phyloP scores from a whole-genome alignment of 208 protist genomes.

The Trypanosoma congolense region DNA sequence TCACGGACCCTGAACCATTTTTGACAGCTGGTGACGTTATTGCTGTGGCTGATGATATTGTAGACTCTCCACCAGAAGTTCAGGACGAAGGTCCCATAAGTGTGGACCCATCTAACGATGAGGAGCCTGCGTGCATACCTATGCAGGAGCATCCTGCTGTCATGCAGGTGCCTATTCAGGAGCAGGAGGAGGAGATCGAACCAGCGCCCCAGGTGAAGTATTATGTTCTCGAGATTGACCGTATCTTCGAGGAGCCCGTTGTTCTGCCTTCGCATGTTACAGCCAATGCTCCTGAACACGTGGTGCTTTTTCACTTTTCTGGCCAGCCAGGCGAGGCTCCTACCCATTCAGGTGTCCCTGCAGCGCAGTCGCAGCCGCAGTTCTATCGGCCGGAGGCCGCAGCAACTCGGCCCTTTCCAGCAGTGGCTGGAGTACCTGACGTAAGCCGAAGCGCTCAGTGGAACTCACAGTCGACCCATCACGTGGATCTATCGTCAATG shows the following conservation, averaged over 20 bases:
- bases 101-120: conserved; percentile 6
- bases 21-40: conserved; percentile 8
- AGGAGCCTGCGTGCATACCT: conserved; percentile 17
- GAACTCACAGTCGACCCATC: conserved; percentile 9
- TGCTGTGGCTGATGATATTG: conserved; percentile 17
- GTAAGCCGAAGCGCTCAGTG: conserved; percentile 15
- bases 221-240: conserved; percentile 66
- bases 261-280: conserved; percentile 37
- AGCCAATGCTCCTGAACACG: conserved; percentile 19
- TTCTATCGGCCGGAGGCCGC: conserved; percentile 46
- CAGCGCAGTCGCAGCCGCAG: conserved; percentile 24
- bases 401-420: conserved; percentile 11
- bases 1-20: conserved; percentile 9
- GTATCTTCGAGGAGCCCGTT: conserved; percentile 33
- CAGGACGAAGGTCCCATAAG: conserved; percentile 12
- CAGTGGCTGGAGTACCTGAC: conserved; percentile 8
- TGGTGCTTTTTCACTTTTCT: conserved; percentile 41
- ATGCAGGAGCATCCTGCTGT: conserved; percentile 32
- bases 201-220: conserved; percentile 27
- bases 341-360: conserved; percentile 6
- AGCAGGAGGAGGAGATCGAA: conserved; percentile 23
- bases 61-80: conserved; percentile 13
- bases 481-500: conserved; percentile 29
- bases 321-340: conserved; percentile 50
- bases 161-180: conserved; percentile 8